Conservation (phyloP, 208 protist genomes). For the Acanthamoeba divionensis region DNA sequence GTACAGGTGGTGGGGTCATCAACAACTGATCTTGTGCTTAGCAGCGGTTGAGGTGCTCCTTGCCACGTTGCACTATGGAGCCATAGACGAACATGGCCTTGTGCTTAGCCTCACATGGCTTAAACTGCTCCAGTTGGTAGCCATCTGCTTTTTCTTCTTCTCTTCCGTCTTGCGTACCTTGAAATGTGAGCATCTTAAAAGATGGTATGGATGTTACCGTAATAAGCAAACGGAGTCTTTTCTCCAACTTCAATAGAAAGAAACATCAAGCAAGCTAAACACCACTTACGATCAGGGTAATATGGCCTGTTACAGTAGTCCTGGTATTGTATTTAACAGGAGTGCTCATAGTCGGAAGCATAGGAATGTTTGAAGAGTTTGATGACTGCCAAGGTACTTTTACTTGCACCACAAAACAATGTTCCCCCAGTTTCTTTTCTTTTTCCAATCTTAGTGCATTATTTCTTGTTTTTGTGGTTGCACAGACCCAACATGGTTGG, state of each 20-base stretch:
- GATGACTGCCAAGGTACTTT: slow-evolving; percentile 28
- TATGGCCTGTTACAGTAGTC: background rate
- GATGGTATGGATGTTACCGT: background rate
- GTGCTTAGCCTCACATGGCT: background rate
- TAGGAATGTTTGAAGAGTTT: background rate
- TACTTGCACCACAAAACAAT: too few species aligned
- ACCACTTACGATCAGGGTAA: background rate
- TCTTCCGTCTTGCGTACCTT: background rate
- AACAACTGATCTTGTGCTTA: background rate
- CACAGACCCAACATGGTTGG: background rate
- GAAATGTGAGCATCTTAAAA: background rate
- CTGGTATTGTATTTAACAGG: background rate
- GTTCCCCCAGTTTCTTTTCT: background rate
- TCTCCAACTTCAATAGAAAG: background rate
- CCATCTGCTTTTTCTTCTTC: slow-evolving; percentile 54
- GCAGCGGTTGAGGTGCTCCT: background rate
- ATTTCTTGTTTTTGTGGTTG: background rate
- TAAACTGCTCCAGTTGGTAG: slow-evolving; percentile 14
- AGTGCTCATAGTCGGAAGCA: background rate
- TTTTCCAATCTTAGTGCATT: background rate
- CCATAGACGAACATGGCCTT: background rate
- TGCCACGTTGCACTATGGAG: background rate
- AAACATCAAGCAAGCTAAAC: background rate
- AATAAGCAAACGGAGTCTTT: background rate
- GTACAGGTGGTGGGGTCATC: slow-evolving; percentile 1